phyloP scores from a whole-genome alignment of 768 basidiomycete genomes.

The Guyanaporus albipodus region DNA sequence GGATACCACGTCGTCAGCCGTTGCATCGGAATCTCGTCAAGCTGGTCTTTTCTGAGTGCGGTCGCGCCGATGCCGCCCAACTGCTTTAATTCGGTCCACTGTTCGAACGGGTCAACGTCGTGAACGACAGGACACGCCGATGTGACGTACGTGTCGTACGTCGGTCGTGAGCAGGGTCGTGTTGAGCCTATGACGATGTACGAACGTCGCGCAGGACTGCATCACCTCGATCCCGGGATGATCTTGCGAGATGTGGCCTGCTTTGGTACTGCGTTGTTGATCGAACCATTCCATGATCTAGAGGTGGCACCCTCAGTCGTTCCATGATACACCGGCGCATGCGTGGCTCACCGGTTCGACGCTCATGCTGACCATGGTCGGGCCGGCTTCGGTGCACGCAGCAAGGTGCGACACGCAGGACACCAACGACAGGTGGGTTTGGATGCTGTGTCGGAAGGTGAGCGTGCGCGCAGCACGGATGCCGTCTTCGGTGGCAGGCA shows the following conservation, averaged over 20 bases:
- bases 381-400: conserved; percentile 51
- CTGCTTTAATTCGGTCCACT: conserved; percentile 42
- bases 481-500: conserved; percentile 56
- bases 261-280: conserved; percentile 17
- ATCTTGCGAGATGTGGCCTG: conserved; percentile 1
- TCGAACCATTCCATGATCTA: conserved; percentile 45
- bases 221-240: conserved; percentile 48
- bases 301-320: conserved; percentile 2
- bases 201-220: conserved; percentile 42
- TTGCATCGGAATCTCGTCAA: conserved; percentile 31
- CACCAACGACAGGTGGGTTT: conserved; percentile 51
- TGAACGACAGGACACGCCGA: not conserved
- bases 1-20: conserved; percentile 31
- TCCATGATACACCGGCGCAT: not conserved
- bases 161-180: conserved; percentile 41
- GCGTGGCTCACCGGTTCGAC: conserved; percentile 43
- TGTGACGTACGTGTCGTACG: conserved; percentile 37
- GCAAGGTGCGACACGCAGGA: conserved; percentile 50
- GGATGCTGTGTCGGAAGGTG: conserved; percentile 36
- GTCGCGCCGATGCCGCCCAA: conserved; percentile 42
- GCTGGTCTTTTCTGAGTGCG: conserved; percentile 39
- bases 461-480: conserved; percentile 45
- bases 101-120: not conserved
- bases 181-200: conserved; percentile 37
- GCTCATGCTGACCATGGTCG: conserved; percentile 46